These are phyloP conservation scores for Ephemerocybe angulata DNA, from an alignment of 768 basidiomycete species.

Conservation along the genomic window DNA sequence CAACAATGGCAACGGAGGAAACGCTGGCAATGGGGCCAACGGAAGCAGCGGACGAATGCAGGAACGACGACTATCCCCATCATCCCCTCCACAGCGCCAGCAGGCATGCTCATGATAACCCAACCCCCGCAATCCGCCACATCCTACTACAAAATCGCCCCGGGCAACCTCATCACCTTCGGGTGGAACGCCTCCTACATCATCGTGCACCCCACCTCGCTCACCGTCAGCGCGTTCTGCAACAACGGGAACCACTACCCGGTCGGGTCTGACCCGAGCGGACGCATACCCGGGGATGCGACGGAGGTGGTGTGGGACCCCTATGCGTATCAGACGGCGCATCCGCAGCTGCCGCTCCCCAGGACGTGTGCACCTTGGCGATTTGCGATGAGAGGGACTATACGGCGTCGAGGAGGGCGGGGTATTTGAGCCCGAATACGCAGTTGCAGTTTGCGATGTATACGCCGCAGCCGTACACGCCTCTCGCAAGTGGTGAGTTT, in stretches of 20 bases:
- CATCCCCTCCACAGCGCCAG: constrained; percentile 8
- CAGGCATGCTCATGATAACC: constrained; percentile 61
- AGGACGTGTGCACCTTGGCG: constrained; percentile 64
- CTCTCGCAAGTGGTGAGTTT: constrained; percentile 34
- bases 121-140: constrained; percentile 72
- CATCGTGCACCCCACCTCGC: constrained; percentile 54
- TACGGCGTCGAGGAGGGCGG: constrained; percentile 48
- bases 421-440: constrained; percentile 60
- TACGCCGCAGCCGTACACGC: constrained; percentile 63
- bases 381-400: constrained; percentile 70
- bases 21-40: neutral
- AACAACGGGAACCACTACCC: constrained; percentile 82
- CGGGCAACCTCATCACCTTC: constrained; percentile 67
- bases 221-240: constrained; percentile 76
- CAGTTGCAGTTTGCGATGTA: constrained; percentile 76
- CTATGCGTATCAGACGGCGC: constrained; percentile 57
- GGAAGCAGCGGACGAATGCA: neutral
- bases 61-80: neutral
- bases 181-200: constrained; percentile 81
- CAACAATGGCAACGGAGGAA: neutral
- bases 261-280: constrained; percentile 61
- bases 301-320: constrained; percentile 73
- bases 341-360: constrained; percentile 60
- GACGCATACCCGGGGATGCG: constrained; percentile 60
- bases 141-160: constrained; percentile 81